Evolutionary conservation across 148 eudicot species (phyloP).

Genomic region (Diospyros kaki): DNA sequence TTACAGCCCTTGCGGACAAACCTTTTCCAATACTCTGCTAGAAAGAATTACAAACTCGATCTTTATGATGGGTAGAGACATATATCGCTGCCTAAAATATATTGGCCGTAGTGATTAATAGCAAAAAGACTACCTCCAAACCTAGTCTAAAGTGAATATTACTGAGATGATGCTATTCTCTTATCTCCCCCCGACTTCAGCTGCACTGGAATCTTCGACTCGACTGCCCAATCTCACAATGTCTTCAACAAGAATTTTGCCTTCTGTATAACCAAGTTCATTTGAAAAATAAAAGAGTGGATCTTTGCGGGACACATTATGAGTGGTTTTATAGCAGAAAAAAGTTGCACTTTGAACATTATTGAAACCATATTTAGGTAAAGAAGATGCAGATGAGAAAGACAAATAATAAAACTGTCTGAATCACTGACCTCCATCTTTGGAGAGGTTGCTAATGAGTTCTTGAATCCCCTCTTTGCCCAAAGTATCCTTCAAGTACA

Average conservation of each 20-base stretch:
- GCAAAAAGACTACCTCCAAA: slow-evolving; percentile 6
- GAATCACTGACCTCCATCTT: slow-evolving; percentile 49
- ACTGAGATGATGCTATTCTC: neutral
- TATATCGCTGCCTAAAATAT: neutral
- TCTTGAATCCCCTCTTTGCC: slow-evolving; percentile 84
- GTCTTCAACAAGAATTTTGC: slow-evolving; percentile 79
- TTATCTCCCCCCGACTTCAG: slow-evolving; percentile 20
- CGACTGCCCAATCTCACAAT: slow-evolving; percentile 68
- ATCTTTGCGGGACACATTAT: neutral
- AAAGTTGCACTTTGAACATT: neutral
- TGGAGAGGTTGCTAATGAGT: slow-evolving; percentile 65
- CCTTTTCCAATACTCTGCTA: neutral
- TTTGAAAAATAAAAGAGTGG: neutral
- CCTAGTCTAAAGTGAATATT: neutral
- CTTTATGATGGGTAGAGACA: neutral
- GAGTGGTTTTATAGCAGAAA: neutral
- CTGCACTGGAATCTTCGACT: slow-evolving; percentile 31
- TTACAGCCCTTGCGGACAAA: slow-evolving; percentile 6
- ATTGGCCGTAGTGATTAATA: slow-evolving; percentile 1
- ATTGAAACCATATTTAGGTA: neutral
- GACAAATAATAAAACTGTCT: neutral
- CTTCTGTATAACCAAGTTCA: slow-evolving; percentile 39
- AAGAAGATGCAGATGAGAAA: neutral
- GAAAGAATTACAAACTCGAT: slow-evolving; percentile 3
- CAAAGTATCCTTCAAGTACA: slow-evolving; percentile 70